A percentile compares a stretch with the other conserved stretches of the same genome.
These are phyloP conservation scores for Umbelopsis ramanniana DNA, from an alignment of 192 early-diverging fungal species.

Conservation along the genomic window DNA sequence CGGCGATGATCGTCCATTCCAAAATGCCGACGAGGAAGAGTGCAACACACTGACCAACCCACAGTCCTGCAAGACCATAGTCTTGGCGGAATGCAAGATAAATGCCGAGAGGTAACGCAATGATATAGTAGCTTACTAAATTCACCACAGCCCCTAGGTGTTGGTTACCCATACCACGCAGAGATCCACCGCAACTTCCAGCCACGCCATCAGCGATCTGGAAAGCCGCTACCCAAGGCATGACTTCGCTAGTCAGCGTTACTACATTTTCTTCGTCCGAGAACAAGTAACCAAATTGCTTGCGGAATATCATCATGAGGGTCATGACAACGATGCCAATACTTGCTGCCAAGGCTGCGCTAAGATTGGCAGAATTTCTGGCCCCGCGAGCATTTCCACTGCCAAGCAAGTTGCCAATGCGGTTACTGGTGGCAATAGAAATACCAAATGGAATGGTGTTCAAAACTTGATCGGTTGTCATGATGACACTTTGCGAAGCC, in stretches of 20 bases:
- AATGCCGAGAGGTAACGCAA: constrained; percentile 62
- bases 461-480: constrained; percentile 52
- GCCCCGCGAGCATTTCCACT: constrained; percentile 51
- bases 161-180: constrained; percentile 60
- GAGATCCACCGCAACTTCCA: constrained; percentile 53
- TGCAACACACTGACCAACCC: constrained; percentile 53
- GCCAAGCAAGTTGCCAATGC: constrained; percentile 62
- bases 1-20: constrained; percentile 1
- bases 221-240: constrained; percentile 80
- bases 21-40: constrained; percentile 19
- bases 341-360: constrained; percentile 50
- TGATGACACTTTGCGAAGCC: constrained; percentile 58
- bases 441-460: constrained; percentile 59
- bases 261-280: constrained; percentile 73
- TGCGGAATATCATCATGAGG: constrained; percentile 52
- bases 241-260: constrained; percentile 62
- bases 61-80: constrained; percentile 53
- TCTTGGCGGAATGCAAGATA: constrained; percentile 50
- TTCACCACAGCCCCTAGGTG: constrained; percentile 57
- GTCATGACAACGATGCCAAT: constrained; percentile 55
- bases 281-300: constrained; percentile 65
- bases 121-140: constrained; percentile 55
- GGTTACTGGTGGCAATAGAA: constrained; percentile 54
- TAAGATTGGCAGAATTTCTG: constrained; percentile 52
- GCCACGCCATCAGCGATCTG: constrained; percentile 57